Conservation (phyloP, 345 rosid species). For the Camelina hispida region DNA sequence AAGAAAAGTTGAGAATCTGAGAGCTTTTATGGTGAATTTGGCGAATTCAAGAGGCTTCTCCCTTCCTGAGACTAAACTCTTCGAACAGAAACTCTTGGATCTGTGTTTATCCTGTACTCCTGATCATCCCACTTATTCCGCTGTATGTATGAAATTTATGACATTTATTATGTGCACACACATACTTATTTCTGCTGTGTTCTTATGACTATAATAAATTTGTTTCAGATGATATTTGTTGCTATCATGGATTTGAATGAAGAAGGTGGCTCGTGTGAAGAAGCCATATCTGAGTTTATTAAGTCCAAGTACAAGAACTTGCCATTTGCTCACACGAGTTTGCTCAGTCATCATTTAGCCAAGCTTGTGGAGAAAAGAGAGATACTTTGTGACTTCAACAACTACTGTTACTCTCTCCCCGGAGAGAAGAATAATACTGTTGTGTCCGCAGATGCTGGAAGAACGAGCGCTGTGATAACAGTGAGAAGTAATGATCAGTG, state of each 20-base stretch:
- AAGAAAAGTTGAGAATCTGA: constrained; percentile 43
- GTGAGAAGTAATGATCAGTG: constrained; percentile 6
- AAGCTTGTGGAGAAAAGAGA: constrained; percentile 46
- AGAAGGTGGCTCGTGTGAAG: constrained; percentile 48
- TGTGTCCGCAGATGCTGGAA: constrained; percentile 22
- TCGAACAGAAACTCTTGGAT: constrained; percentile 33
- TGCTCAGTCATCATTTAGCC: constrained; percentile 47
- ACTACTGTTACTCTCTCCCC: constrained; percentile 42
- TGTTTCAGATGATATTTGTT: constrained; percentile 48
- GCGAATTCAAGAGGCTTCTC: constrained; percentile 35
- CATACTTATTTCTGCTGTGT: constrained; percentile 9
- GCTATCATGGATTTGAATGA: constrained; percentile 48
- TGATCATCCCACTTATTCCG: constrained; percentile 47
- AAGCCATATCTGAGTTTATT: constrained; percentile 42
- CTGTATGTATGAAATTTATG: constrained; percentile 30
- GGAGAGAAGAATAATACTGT: constrained; percentile 4
- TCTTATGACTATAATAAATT: constrained; percentile 2
- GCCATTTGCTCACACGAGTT: constrained; percentile 50
- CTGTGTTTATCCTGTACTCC: constrained; percentile 39
- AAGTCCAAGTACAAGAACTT: constrained; percentile 39
- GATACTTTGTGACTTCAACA: constrained; percentile 40
- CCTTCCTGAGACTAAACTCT: constrained; percentile 37
- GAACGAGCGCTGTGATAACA: neutral
- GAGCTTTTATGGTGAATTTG: constrained; percentile 37
- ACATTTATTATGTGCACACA: neutral